Conservation (phyloP, 257 asterid genomes). For the Nicotiana tomentosiformis region DNA sequence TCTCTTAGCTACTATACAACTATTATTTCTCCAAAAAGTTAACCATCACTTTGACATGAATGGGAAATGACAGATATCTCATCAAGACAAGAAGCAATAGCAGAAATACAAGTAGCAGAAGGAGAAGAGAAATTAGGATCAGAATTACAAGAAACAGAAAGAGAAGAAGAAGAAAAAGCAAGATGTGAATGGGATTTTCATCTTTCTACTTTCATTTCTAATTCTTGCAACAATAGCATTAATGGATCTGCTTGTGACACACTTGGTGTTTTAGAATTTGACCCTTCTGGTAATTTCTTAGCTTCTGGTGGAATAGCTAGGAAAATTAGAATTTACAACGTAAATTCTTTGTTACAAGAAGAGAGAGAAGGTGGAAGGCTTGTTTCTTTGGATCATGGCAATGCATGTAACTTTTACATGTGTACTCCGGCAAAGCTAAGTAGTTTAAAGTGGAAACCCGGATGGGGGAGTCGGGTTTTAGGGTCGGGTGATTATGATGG, state of each 20-base stretch:
- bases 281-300: slow-evolving; percentile 37
- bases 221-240: slow-evolving; percentile 9
- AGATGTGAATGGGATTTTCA: slow-evolving; percentile 72
- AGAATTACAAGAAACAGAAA: not conserved
- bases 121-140: not conserved
- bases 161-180: slow-evolving; percentile 23
- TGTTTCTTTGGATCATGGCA: slow-evolving; percentile 35
- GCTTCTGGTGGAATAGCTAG: slow-evolving; percentile 93
- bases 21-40: not conserved
- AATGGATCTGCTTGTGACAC: slow-evolving; percentile 48
- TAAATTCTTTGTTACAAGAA: slow-evolving; percentile 16
- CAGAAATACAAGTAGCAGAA: not conserved
- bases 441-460: slow-evolving; percentile 82
- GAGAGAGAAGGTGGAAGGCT: not conserved
- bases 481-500: slow-evolving; percentile 95
- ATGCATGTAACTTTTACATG: slow-evolving; percentile 60
- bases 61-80: slow-evolving; percentile 11
- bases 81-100: not conserved
- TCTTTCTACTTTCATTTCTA: slow-evolving; percentile 57
- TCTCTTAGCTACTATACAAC: not conserved
- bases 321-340: slow-evolving; percentile 53
- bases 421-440: slow-evolving; percentile 88
- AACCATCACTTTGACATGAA: not conserved
- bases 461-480: slow-evolving; percentile 47
- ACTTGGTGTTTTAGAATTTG: slow-evolving; percentile 70